These are phyloP conservation scores for Epithemia pelagica DNA, from an alignment of 108 stramenopile species.

Conservation along the genomic window DNA sequence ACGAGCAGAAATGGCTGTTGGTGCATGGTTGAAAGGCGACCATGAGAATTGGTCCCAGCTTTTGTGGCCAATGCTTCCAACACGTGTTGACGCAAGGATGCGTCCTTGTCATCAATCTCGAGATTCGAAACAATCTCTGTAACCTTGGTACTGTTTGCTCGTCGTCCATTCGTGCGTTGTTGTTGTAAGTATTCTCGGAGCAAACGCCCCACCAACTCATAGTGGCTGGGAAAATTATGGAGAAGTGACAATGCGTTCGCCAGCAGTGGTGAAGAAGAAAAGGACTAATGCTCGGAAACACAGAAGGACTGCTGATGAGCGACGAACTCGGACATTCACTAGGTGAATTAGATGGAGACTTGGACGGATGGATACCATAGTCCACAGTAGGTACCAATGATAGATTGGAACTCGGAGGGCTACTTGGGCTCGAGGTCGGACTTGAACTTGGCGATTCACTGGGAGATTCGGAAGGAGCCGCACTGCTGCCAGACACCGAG, in stretches of 20 bases:
- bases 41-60: too few relatives aligned
- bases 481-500: background rate
- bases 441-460: slow-evolving; percentile 3
- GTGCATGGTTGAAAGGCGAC: too few relatives aligned
- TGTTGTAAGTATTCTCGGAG: slow-evolving; percentile 19
- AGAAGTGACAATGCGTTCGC: slow-evolving; percentile 61
- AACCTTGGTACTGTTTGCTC: background rate
- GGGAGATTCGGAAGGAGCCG: background rate
- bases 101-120: background rate
- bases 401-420: background rate
- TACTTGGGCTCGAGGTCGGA: background rate
- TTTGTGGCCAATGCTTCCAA: background rate
- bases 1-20: too few relatives aligned
- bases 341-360: background rate
- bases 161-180: background rate
- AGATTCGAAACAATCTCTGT: background rate
- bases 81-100: background rate
- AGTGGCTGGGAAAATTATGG: slow-evolving; percentile 55
- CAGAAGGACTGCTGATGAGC: background rate
- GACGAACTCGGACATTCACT: background rate
- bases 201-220: slow-evolving; percentile 53
- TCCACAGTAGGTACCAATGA: background rate
- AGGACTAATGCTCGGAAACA: background rate
- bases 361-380: background rate
- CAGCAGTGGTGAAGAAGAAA: slow-evolving; percentile 31